A percentile compares a stretch with the other conserved stretches of the same genome.
phyloP scores from a whole-genome alignment of 1,284 basidiomycete genomes.

The Cystobasidiaceae sp. region DNA sequence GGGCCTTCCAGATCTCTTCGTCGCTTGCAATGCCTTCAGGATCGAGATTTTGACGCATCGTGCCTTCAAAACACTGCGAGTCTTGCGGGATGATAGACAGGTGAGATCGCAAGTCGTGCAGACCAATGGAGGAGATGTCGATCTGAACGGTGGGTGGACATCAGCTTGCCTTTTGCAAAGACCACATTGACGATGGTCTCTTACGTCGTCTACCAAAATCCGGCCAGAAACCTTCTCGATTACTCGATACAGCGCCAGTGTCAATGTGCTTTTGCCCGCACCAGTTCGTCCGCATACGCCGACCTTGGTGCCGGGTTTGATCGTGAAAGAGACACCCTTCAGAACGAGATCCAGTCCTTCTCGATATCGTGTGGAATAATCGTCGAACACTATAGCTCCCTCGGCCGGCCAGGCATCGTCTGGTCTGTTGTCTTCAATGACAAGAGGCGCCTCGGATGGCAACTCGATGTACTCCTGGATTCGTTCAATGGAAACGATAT shows the following conservation, averaged over 20 bases:
- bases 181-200: neutral
- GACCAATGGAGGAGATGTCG: slow-evolving; percentile 79
- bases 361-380: slow-evolving; percentile 38
- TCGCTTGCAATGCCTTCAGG: slow-evolving; percentile 81
- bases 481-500: slow-evolving; percentile 38
- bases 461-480: slow-evolving; percentile 29
- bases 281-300: slow-evolving; percentile 43
- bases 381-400: slow-evolving; percentile 38
- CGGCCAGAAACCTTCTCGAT: slow-evolving; percentile 73
- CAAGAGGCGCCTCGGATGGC: slow-evolving; percentile 23
- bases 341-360: slow-evolving; percentile 38
- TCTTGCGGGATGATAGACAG: slow-evolving; percentile 75
- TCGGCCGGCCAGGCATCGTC: slow-evolving; percentile 41
- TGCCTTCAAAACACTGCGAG: slow-evolving; percentile 68
- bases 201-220: slow-evolving; percentile 52
- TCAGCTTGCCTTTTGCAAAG: neutral
- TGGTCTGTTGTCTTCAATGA: slow-evolving; percentile 34
- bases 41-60: slow-evolving; percentile 77
- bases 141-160: slow-evolving; percentile 59
- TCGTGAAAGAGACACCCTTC: slow-evolving; percentile 37
- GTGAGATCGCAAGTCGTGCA: slow-evolving; percentile 64
- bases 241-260: slow-evolving; percentile 76
- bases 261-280: slow-evolving; percentile 74
- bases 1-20: slow-evolving; percentile 64
- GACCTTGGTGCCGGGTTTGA: slow-evolving; percentile 38